These are phyloP conservation scores for Suhomyces yuchorum DNA, from an alignment of 1,139 yeast genomes.

Conservation along the genomic window DNA sequence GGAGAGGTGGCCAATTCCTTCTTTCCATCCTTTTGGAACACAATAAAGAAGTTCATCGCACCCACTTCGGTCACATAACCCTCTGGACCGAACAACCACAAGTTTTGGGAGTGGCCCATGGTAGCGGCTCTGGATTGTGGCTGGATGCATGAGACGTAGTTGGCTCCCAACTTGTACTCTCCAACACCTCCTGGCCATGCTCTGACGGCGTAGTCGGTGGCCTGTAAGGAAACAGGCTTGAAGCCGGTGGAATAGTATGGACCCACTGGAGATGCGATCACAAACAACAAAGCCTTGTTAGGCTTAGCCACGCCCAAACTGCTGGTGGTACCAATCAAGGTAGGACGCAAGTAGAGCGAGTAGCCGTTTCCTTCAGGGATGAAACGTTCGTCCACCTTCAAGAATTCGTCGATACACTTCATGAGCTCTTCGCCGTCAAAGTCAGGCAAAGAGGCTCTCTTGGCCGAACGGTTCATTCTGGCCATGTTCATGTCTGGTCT, in stretches of 20 bases:
- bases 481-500: conserved; percentile 90
- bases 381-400: conserved; percentile 69
- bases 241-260: conserved; percentile 90
- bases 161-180: conserved; percentile 93
- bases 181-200: conserved; percentile 99
- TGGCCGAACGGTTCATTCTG: conserved; percentile 87
- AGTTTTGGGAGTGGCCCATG: conserved; percentile 90
- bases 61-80: conserved; percentile 94
- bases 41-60: conserved; percentile 93
- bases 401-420: conserved; percentile 72
- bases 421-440: conserved; percentile 78
- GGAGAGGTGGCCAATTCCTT: conserved; percentile 96
- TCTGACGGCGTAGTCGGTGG: conserved; percentile 91
- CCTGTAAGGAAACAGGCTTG: conserved; percentile 91
- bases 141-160: conserved; percentile 91
- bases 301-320: conserved; percentile 86
- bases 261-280: conserved; percentile 94
- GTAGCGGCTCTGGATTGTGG: conserved; percentile 88
- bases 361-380: conserved; percentile 86
- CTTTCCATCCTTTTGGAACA: conserved; percentile 75
- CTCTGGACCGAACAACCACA: conserved; percentile 94
- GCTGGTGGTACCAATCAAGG: conserved; percentile 88
- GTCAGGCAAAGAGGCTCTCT: conserved; percentile 81
- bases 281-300: conserved; percentile 73
- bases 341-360: conserved; percentile 91